Evolutionary conservation across 768 basidiomycete genomes (phyloP), one percentile per base, ranked within the genome.

Genomic region (Lactifluus hygrophoroides): DNA sequence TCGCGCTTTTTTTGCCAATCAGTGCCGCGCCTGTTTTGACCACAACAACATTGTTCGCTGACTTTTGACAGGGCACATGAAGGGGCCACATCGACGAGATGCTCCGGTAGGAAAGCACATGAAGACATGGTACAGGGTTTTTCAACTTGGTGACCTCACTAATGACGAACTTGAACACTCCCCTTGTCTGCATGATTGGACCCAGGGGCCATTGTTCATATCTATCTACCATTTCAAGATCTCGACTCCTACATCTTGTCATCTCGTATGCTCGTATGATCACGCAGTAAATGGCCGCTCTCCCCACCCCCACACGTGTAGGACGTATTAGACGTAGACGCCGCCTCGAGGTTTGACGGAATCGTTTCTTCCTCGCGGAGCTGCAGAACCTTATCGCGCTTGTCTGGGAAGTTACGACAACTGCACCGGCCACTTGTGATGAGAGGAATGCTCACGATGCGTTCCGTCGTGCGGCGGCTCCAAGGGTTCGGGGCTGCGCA

Each of bases 351-450:
- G n/a, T n/a, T 74, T 75, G 75, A 74, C 73, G 8, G 61, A 75
- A 16, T 74, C 77, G 6, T 73, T n/a, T 83, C 13, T 82, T 80
- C 70, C 67, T 80, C 64, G 75, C 74, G 44, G 49, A 46, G 52
- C 47, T 51, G 16, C 48, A 14, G 28, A 52, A 61, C 46, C 37
- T 52, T 48, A 34, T 84, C 30, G 47, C 58, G 0, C 57, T n/a
- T n/a, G 73, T 21, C 67, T 56, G 35, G 71, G 69, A 0, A 72
- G 81, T 13, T 82, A 75, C 66, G 73, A 77, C 62, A n/a, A n/a
- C 64, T 83, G 2, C 60, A n/a, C 73, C 3, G 81, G 83, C 0
- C 80, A 82, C 56, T 80, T 78, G 8, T 82, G 80, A n/a, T n/a
- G 81, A 82, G 81, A 17, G 76, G 44, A 25, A 46, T 78, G 62